Percentiles rank a stretch among this genome's conserved stretches.
Conservation (phyloP, 78 protist genomes). For the Carpediemonas membranifera region DNA sequence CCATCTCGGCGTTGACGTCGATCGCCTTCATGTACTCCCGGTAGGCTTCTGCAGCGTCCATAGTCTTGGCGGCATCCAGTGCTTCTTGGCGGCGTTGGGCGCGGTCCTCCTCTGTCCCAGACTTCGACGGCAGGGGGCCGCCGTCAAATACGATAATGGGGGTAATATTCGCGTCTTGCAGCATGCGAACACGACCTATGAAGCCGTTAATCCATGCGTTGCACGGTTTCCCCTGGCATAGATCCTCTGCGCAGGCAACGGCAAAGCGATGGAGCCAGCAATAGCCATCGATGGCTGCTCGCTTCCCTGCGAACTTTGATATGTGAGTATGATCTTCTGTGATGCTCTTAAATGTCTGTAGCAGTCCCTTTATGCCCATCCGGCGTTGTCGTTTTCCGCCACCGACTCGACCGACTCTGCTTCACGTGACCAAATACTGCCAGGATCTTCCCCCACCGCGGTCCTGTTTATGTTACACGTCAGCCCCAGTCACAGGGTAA, state of each 20-base stretch:
- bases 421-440: no score
- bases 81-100: background rate
- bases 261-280: background rate
- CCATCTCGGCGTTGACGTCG: no score
- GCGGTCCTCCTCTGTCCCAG: constrained; percentile 4
- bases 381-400: no score
- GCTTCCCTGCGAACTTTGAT: background rate
- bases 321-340: background rate
- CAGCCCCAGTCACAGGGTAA: no score
- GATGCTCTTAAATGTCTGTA: background rate
- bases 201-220: background rate
- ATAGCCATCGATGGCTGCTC: constrained; percentile 18
- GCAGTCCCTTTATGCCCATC: constrained; percentile 11
- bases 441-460: no score
- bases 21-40: no score
- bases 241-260: background rate
- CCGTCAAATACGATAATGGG: constrained; percentile 30
- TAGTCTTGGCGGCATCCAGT: no score
- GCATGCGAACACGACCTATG: background rate
- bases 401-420: no score
- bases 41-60: no score
- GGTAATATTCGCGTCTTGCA: background rate
- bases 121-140: constrained; percentile 6
- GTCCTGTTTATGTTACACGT: no score
- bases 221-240: background rate